Conservation (phyloP, 768 basidiomycete species). For the Mrakia gelida region DNA sequence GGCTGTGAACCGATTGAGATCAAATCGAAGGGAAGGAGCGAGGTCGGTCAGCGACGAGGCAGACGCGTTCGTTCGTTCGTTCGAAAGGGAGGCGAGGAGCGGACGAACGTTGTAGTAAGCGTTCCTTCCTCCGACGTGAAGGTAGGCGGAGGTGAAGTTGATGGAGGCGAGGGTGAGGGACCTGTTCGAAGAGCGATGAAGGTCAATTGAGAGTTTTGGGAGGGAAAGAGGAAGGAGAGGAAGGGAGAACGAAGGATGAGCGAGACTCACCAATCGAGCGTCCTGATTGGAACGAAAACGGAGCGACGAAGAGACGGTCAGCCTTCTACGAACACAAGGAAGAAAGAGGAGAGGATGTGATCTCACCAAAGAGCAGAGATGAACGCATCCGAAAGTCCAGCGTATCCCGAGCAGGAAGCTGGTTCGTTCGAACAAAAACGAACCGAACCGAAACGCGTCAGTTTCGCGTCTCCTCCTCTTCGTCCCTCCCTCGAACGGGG, state of each 20-base stretch:
- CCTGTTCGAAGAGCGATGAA: constrained; percentile 49
- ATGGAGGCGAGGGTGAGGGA: constrained; percentile 56
- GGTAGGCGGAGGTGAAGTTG: constrained; percentile 54
- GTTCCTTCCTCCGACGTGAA: constrained; percentile 53
- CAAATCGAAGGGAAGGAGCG: background rate
- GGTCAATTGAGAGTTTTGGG: background rate
- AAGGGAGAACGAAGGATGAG: background rate
- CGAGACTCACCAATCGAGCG: constrained; percentile 38
- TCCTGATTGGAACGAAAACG: constrained; percentile 46
- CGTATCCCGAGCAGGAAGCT: constrained; percentile 53
- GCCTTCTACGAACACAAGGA: no score
- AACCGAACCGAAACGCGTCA: background rate
- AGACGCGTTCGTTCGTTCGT: background rate
- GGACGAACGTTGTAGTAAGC: constrained; percentile 55
- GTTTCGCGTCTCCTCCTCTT: background rate
- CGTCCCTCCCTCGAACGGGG: background rate
- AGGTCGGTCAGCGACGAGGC: background rate
- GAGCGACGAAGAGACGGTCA: no score
- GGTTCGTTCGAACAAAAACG: background rate
- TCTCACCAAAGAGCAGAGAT: constrained; percentile 54
- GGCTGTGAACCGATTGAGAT: no score
- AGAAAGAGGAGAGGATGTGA: no score
- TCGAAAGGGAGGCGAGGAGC: background rate
- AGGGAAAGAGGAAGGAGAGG: background rate
- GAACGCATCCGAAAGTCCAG: constrained; percentile 58